Evolutionary conservation across 192 early-diverging fungal species (phyloP), one percentile per base, ranked within the genome.

Genomic region (Entophlyctis helioformis): DNA sequence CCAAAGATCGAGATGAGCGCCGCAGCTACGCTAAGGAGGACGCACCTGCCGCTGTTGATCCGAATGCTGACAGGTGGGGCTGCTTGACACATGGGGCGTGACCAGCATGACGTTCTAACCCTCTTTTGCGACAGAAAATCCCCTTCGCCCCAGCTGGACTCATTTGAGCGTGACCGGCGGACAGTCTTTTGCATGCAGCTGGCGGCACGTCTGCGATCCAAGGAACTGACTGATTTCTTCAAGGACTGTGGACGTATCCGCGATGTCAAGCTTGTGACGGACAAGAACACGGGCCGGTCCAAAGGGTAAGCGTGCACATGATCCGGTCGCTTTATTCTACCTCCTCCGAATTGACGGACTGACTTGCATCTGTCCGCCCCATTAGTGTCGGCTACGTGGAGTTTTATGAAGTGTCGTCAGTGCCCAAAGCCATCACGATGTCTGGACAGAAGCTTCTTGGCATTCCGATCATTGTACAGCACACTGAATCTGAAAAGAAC

Each of bases 171-270:
- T 32, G 89, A 94, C 51, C 67, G 78, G 63, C 76, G 94, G 48
- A 97, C 94, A 1, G 89, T 98, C 12, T 91, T 98, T 73, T 82
- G 89, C 10, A 88, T 84, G 75, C 94, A 98, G 59, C 77, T 98
- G 27, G 83, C 90, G 18, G 80, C 83, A 11, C 74, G 83, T 16
- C 66, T 89, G 39, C 74, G 72, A 39, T 66, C 67, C 26, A 60
- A 76, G 47, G 94, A 98, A 54, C 71, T 98, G 36, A 67, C 76
- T n/a, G 78, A 85, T 24, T 94, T 98, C 59, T 95, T 98, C 51
- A 57, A 64, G 39, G 53, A 45, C 3, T 57, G 51, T 25, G 93
- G 93, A 15, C 78, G 75, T 46, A 87, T 97, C 9, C 79, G 89
- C 19, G 87, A 91, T 52, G 93, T 85, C 2, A 69, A 76, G 37